Evolutionary conservation across 78 protist genomes (phyloP), one percentile per base, ranked within the genome.

Genomic region (Pigoraptor vietnamica): DNA sequence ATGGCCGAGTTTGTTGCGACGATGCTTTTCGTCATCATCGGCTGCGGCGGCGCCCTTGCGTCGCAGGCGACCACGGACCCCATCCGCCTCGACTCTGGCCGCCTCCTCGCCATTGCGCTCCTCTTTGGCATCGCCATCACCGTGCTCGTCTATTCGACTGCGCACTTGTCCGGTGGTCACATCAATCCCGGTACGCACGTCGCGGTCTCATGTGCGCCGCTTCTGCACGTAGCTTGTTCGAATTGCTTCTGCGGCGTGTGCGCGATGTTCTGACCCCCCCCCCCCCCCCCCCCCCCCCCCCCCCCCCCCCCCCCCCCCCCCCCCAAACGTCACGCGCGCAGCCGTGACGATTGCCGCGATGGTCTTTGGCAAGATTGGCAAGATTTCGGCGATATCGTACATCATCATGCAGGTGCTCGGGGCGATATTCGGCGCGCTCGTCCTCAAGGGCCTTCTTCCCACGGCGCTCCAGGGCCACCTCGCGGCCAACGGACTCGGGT

Each of bases 341-440:
- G 93, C 93, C n/a, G 93, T 87, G 56, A 92, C 93, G 21, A 35
- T 91, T 37, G 91, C 92, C 39, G 36, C 36, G 39, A 39, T 37
- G 29, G 86, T 81, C 32, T 88, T 39, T 39, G 91, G 56, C 40
- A 37, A 89, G 37, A 87, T 39, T 2, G 82, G 48, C 87, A 2
- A 9, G 25, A 9, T 92, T 35, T 37, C 39, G 55, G 93, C 90
- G 33, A 24, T 92, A 9, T 39, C 33, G 10, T 87, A 92, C n/a
- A 39, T 92, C 35, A 10, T 86, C 32, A 38, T 25, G 23, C 93
- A 92, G 37, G 10, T 38, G 37, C 37, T 86, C 55, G 93, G 93
- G 21, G 93, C 91, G 6, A 92, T 32, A 23, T 0, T 83, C 40
- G 93, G 93, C n/a, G 91, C 39, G 19, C 81, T 84, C 87, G 6